phyloP scores from a whole-genome alignment of 805 yeast genomes.

The Vanderwaltozyma verrucispora region DNA sequence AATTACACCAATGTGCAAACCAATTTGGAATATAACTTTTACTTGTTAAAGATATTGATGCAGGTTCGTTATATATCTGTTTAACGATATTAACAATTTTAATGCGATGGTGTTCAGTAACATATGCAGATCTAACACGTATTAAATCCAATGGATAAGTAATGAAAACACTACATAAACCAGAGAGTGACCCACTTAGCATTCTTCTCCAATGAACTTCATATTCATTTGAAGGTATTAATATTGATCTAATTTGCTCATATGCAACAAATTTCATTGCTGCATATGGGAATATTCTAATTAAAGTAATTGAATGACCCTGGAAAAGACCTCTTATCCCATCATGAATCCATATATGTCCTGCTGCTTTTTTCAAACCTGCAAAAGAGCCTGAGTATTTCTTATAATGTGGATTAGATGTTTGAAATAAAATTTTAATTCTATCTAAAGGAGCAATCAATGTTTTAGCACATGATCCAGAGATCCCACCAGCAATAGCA shows the following conservation, averaged over 20 bases:
- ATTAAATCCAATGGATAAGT: slow-evolving; percentile 90
- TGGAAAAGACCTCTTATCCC: slow-evolving; percentile 80
- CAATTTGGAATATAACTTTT: slow-evolving; percentile 29
- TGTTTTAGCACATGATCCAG: slow-evolving; percentile 95
- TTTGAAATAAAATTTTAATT: slow-evolving; percentile 89
- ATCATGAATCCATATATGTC: slow-evolving; percentile 52
- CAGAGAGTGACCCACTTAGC: slow-evolving; percentile 84
- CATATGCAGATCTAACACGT: slow-evolving; percentile 86
- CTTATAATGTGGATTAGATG: slow-evolving; percentile 80
- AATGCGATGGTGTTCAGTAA: slow-evolving; percentile 39
- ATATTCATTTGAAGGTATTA: slow-evolving; percentile 63
- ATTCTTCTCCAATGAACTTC: slow-evolving; percentile 79
- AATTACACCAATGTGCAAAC: slow-evolving; percentile 42
- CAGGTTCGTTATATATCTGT: slow-evolving; percentile 25
- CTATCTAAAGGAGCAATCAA: slow-evolving; percentile 92
- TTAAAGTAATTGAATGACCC: slow-evolving; percentile 89
- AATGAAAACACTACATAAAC: slow-evolving; percentile 72
- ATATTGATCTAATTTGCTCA: slow-evolving; percentile 73
- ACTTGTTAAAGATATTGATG: slow-evolving; percentile 23
- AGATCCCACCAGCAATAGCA: slow-evolving; percentile 90
- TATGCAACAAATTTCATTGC: slow-evolving; percentile 94
- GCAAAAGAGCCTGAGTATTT: slow-evolving; percentile 68
- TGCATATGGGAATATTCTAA: slow-evolving; percentile 92
- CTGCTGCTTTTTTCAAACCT: slow-evolving; percentile 69
- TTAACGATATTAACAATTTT: slow-evolving; percentile 20